Percentiles rank a stretch among this genome's conserved stretches.
These are phyloP conservation scores for Pezizomycotina sp. DNA, from an alignment of 2,329 filamentous ascomycete genomes.

Conservation along the genomic window DNA sequence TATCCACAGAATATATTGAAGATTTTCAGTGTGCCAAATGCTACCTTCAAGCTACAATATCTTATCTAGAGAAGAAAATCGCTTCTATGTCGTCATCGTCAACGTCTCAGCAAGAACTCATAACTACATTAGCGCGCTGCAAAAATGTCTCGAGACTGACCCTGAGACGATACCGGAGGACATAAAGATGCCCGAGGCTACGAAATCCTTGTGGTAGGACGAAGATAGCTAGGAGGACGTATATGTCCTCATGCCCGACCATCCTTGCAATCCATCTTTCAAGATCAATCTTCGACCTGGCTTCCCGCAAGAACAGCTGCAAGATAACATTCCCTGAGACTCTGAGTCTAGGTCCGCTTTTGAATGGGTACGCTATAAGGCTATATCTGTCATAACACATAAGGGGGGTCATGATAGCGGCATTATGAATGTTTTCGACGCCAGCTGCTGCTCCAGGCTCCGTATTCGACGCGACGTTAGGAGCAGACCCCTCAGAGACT, in stretches of 20 bases:
- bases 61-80: slow-evolving; percentile 45
- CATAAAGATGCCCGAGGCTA: slow-evolving; percentile 49
- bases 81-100: slow-evolving; percentile 25
- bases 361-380: slow-evolving; percentile 64
- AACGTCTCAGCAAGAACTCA: slow-evolving; percentile 12
- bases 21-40: slow-evolving; percentile 94
- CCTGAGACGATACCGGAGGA: slow-evolving; percentile 61
- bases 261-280: slow-evolving; percentile 84
- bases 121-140: slow-evolving; percentile 35
- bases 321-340: slow-evolving; percentile 84
- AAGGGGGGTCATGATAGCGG: slow-evolving; percentile 86
- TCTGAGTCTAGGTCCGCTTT: slow-evolving; percentile 63
- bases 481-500: slow-evolving; percentile 36
- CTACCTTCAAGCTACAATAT: slow-evolving; percentile 62
- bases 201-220: slow-evolving; percentile 55
- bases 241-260: slow-evolving; percentile 74
- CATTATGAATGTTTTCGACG: slow-evolving; percentile 94
- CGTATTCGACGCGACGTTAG: slow-evolving; percentile 58
- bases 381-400: slow-evolving; percentile 79
- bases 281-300: slow-evolving; percentile 74
- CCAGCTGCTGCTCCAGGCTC: slow-evolving; percentile 54
- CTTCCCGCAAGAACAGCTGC: slow-evolving; percentile 81
- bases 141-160: slow-evolving; percentile 55
- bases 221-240: slow-evolving; percentile 71
- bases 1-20: slow-evolving; percentile 91